Conservation (phyloP, 345 rosid species). For the Limnanthes douglasii region DNA sequence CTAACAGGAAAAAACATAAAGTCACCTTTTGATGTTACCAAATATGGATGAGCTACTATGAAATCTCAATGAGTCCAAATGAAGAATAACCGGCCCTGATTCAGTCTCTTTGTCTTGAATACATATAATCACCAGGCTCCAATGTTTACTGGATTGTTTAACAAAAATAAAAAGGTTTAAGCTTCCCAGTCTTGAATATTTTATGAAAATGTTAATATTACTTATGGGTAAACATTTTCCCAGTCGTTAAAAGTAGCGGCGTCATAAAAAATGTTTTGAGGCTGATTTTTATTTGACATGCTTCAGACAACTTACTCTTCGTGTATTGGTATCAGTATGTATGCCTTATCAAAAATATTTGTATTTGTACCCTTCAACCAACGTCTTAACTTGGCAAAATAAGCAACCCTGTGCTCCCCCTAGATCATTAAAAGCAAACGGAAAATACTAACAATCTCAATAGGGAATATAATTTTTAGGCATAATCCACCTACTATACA, state of each 20-base stretch:
- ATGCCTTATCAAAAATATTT: constrained; percentile 75
- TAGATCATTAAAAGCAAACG: constrained; percentile 12
- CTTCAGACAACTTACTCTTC: constrained; percentile 62
- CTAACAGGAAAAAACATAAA: no score
- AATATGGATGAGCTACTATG: constrained; percentile 49
- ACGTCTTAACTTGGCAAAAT: constrained; percentile 70
- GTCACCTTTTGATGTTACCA: constrained; percentile 66
- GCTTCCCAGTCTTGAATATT: no score
- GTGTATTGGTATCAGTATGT: constrained; percentile 78
- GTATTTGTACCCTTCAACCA: constrained; percentile 92
- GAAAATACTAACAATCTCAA: constrained; percentile 4
- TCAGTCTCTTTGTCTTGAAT: constrained; percentile 72
- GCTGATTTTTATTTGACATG: no score
- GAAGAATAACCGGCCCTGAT: constrained; percentile 70
- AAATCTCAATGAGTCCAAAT: constrained; percentile 76
- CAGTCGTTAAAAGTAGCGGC: no score
- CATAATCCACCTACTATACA: no score
- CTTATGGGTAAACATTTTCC: no score
- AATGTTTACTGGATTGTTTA: constrained; percentile 49
- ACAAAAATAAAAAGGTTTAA: no score
- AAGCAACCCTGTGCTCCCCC: constrained; percentile 43
- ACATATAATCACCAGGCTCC: constrained; percentile 93
- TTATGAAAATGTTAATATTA: no score
- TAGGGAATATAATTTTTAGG: no score
- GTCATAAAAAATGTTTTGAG: no score